A percentile compares a stretch with the other conserved stretches of the same genome.
Evolutionary conservation across 306 rosid species (phyloP).

Genomic region (Cucumis sativus): Cucumber_9930_V3 NC_026659.2:21547501-21548000

Average conservation of each 20-base stretch:
- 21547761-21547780: not conserved
- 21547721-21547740: not conserved
- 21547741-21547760: not conserved
- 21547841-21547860: not conserved
- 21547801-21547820: not conserved
- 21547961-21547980: too few species aligned
- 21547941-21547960: too few species aligned
- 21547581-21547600: not conserved
- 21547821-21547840: too few species aligned
- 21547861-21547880: not conserved
- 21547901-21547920: not conserved
- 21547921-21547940: too few species aligned
- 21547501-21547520: not conserved
- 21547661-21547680: not conserved
- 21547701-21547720: not conserved
- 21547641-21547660: not conserved
- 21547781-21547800: not conserved
- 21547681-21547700: not conserved
- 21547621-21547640: not conserved
- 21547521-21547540: not conserved
- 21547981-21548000: too few species aligned
- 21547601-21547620: not conserved
- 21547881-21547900: not conserved
- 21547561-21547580: not conserved
- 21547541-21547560: not conserved